A percentile compares a stretch with the other conserved stretches of the same genome.
phyloP scores from a whole-genome alignment of 768 basidiomycete species.

The Arthromyces matolae region DNA sequence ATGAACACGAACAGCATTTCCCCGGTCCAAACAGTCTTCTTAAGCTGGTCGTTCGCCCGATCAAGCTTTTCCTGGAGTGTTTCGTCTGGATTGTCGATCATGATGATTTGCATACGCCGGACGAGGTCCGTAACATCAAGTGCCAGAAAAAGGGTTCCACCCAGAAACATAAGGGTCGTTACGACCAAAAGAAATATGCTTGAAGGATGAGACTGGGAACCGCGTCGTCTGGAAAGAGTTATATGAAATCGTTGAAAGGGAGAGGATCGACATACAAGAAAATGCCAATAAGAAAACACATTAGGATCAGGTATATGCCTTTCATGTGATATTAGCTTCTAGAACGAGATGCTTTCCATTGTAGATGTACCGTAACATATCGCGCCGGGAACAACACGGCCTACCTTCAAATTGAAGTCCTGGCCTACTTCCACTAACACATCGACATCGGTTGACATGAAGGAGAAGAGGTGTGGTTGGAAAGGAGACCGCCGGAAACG shows the following conservation, averaged over 20 bases:
- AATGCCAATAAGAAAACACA: constrained; percentile 12
- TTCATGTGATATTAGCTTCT: background rate
- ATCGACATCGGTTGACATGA: constrained; percentile 16
- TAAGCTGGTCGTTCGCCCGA: constrained; percentile 19
- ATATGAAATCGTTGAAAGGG: background rate
- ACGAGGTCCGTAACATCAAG: constrained; percentile 27
- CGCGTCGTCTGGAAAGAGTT: constrained; percentile 15
- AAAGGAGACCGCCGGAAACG: background rate
- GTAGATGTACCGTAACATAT: constrained; percentile 16
- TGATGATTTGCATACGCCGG: constrained; percentile 23
- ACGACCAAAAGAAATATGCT: constrained; percentile 19
- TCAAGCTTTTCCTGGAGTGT: constrained; percentile 17
- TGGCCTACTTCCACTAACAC: constrained; percentile 14
- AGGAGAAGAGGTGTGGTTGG: background rate
- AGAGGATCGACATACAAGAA: constrained; percentile 9
- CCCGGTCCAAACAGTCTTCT: constrained; percentile 25
- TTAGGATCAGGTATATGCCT: constrained; percentile 20
- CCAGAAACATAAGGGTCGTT: constrained; percentile 26
- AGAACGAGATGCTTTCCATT: background rate
- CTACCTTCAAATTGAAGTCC: constrained; percentile 18
- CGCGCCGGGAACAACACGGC: constrained; percentile 16
- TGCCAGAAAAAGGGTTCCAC: constrained; percentile 23
- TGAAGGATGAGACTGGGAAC: constrained; percentile 13
- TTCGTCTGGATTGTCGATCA: constrained; percentile 20
- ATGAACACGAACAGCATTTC: constrained; percentile 30